Conservation (phyloP, 108 stramenopile species). For the Bacterosira constricta region DNA sequence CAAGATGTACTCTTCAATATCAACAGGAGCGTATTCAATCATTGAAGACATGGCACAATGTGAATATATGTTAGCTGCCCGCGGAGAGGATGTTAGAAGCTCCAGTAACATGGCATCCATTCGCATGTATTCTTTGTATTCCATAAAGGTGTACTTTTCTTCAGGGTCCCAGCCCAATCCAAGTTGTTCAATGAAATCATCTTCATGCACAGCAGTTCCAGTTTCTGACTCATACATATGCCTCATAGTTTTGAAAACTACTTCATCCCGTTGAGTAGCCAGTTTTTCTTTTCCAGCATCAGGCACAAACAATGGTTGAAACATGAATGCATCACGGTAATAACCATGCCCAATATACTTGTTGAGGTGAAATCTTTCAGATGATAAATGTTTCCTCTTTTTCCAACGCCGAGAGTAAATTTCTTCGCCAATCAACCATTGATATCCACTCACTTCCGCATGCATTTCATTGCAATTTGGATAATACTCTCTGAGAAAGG, state of each 20-base stretch:
- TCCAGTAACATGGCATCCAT: conserved; percentile 85
- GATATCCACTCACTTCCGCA: conserved; percentile 37
- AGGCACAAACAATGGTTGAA: conserved; percentile 41
- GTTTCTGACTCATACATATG: conserved; percentile 25
- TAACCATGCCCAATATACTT: conserved; percentile 49
- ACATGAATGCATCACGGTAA: conserved; percentile 63
- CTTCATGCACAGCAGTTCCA: conserved; percentile 3
- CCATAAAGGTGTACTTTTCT: conserved; percentile 30
- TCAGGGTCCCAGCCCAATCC: conserved; percentile 37
- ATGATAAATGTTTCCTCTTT: conserved; percentile 8
- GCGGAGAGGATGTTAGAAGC: conserved; percentile 61
- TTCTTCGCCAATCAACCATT: conserved; percentile 40
- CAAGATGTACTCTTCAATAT: conserved; percentile 51
- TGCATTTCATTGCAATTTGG: conserved; percentile 77
- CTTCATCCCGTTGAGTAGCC: conserved; percentile 25
- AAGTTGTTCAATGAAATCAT: conserved; percentile 14
- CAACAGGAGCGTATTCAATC: conserved; percentile 56
- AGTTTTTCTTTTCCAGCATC: background rate
- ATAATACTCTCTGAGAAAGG: conserved; percentile 42
- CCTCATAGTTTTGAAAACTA: conserved; percentile 50
- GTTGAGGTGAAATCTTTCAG: conserved; percentile 3
- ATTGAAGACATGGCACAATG: conserved; percentile 65
- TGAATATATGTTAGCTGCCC: conserved; percentile 75
- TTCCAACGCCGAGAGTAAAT: conserved; percentile 15
- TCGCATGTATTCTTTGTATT: conserved; percentile 51